phyloP scores from a whole-genome alignment of 495 filamentous ascomycete genomes.

The Copromyces sp. region DNA sequence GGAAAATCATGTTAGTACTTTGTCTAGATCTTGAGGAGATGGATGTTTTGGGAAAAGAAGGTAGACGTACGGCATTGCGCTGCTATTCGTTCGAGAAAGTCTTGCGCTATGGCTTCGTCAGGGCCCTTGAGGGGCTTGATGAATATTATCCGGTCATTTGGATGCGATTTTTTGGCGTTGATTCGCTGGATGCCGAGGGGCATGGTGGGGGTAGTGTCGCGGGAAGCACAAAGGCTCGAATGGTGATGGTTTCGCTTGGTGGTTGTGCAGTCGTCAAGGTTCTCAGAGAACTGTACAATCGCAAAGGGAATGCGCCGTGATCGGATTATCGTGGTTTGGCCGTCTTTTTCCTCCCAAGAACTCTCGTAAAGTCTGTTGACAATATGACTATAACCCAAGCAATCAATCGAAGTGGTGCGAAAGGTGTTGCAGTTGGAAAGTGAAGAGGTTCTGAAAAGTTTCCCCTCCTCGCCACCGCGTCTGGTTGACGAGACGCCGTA shows the following conservation, averaged over 20 bases:
- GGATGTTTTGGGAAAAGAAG: neutral
- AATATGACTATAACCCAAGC: neutral
- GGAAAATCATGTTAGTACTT: neutral
- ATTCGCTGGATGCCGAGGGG: constrained; percentile 57
- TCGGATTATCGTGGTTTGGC: neutral
- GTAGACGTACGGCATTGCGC: constrained; percentile 51
- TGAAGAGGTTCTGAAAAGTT: neutral
- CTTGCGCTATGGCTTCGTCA: constrained; percentile 47
- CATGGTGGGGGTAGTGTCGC: constrained; percentile 33
- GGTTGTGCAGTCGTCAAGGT: neutral
- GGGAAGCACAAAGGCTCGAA: neutral
- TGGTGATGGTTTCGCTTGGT: neutral
- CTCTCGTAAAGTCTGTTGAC: neutral
- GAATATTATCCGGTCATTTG: constrained; percentile 63
- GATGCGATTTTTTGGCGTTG: constrained; percentile 53
- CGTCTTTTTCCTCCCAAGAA: neutral
- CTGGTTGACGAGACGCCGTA: neutral
- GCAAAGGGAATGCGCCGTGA: neutral
- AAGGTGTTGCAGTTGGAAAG: neutral
- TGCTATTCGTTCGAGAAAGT: constrained; percentile 66
- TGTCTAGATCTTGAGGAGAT: too few relatives aligned
- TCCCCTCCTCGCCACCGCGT: neutral
- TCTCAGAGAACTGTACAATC: neutral
- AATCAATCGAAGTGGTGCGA: neutral
- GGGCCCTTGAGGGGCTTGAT: constrained; percentile 61